Conservation (phyloP, 306 rosid species). For the Dryas octopetala region DNA sequence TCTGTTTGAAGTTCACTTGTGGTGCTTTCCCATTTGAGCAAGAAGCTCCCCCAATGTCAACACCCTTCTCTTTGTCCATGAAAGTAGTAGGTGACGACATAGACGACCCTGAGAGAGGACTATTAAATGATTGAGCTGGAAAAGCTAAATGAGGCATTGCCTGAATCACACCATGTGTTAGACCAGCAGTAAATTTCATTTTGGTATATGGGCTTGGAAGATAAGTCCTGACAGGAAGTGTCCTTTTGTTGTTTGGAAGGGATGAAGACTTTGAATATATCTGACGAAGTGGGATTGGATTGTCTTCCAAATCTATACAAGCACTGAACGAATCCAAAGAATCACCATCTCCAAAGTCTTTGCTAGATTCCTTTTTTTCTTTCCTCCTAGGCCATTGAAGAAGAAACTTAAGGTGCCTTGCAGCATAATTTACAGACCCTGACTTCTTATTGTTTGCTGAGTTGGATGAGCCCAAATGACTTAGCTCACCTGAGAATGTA, state of each 20-base stretch:
- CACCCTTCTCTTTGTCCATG: conserved; percentile 39
- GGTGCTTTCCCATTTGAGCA: conserved; percentile 32
- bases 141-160: conserved; percentile 47
- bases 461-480: conserved; percentile 38
- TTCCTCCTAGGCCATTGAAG: conserved; percentile 63
- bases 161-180: conserved; percentile 81
- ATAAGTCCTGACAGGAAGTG: conserved; percentile 33
- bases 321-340: conserved; percentile 39
- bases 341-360: conserved; percentile 43
- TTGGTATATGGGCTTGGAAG: conserved; percentile 69
- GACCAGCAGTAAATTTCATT: conserved; percentile 60
- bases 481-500: conserved; percentile 41
- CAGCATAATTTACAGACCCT: conserved; percentile 41
- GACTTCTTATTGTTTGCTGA: conserved; percentile 45
- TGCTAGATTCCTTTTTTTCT: conserved; percentile 36
- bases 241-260: conserved; percentile 60
- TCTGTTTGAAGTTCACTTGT: conserved; percentile 32
- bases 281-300: conserved; percentile 63
- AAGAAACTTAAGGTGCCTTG: conserved; percentile 57
- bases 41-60: conserved; percentile 35
- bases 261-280: conserved; percentile 49
- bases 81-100: conserved; percentile 46
- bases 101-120: conserved; percentile 41
- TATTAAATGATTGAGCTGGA: conserved; percentile 32
- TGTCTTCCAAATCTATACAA: conserved; percentile 38